Base-by-base conservation (phyloP, 1,284 basidiomycete species). In the Laetiporus sulphureus region DNA sequence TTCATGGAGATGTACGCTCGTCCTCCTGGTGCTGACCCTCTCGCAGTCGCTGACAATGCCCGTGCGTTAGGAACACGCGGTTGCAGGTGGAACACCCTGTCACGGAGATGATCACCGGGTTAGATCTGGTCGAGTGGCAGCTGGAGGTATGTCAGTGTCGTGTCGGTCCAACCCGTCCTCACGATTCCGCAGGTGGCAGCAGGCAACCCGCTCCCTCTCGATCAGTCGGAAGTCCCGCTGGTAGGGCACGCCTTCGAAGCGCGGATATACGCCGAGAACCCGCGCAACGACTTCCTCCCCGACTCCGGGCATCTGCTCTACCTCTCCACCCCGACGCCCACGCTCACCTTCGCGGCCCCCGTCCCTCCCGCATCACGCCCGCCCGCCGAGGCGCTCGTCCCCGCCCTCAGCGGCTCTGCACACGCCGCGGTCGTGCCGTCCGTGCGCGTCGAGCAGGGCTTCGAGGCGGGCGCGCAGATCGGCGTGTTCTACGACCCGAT, bases 231-330 rank as follows among this genome's bases (percentile, higher is more conserved):
- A 25, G 83, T 97, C 41, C 86, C 84, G 15, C 81, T 91, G 42
- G 77, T 88, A 3, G 93, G 94, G 2, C 92, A 96, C 54, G 88
- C 93, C 0, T 96, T 96, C 53, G 93, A 96, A 65, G 92, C 91
- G 11, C 80, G 93, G n/a, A 94, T 97, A 52, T 97, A 97, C 60
- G 94, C 93, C 5, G 93, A 97, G 63, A 90, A 93, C 54, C 91
- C 91, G n/a, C 74, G 90, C 53, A 90, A 89, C 59, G 79, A 88
- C 60, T 97, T 96, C 68, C 73, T 96, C 4, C 93, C 93, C 1
- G 93, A 96, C 57, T 91, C 90, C 15, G 93, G 93, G 1, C 71
- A 72, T 5, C 71, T 96, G 3, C 63, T 89, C 8, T 87, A 93
- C 62, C 76, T 93, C 36, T 83, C 84, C 1, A 88, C 84, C 0